Conservation (phyloP, 352 stramenopile genomes). For the Saprolegnia parasitica region DNA sequence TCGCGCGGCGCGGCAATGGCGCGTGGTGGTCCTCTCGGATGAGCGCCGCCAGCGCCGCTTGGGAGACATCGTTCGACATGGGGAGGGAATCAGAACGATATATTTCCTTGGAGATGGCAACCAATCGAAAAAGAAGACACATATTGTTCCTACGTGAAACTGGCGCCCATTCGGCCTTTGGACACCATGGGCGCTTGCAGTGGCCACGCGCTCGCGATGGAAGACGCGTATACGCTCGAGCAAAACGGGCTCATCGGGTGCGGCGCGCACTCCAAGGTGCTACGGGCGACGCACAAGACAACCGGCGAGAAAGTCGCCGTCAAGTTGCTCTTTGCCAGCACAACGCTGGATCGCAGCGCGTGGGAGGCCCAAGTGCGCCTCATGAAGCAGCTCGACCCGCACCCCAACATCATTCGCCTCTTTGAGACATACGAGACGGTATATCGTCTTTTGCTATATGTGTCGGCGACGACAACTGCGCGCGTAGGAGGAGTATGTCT, state of each 20-base stretch:
- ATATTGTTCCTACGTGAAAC: background rate
- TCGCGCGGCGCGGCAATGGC: background rate
- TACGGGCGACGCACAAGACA: conserved; percentile 38
- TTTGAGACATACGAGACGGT: conserved; percentile 49
- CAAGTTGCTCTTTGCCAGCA: conserved; percentile 57
- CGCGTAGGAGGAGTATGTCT: conserved; percentile 35
- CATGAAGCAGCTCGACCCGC: conserved; percentile 43
- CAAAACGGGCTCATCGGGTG: conserved; percentile 34
- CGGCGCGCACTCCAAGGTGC: conserved; percentile 48
- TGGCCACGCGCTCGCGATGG: conserved; percentile 3
- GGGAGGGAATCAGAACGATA: too few relatives aligned
- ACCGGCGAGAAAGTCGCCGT: conserved; percentile 42
- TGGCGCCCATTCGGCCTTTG: background rate
- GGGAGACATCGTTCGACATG: background rate
- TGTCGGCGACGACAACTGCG: too few relatives aligned
- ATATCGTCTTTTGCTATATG: background rate
- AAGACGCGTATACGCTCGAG: conserved; percentile 17
- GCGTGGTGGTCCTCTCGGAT: background rate
- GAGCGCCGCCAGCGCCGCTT: background rate
- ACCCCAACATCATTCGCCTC: conserved; percentile 55
- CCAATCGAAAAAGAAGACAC: too few relatives aligned
- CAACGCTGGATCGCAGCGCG: conserved; percentile 16
- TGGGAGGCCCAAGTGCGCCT: conserved; percentile 54
- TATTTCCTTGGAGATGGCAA: too few relatives aligned
- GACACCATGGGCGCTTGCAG: conserved; percentile 19